phyloP scores from a whole-genome alignment of 2,329 filamentous ascomycete species.

The Emergomyces orientalis region DNA sequence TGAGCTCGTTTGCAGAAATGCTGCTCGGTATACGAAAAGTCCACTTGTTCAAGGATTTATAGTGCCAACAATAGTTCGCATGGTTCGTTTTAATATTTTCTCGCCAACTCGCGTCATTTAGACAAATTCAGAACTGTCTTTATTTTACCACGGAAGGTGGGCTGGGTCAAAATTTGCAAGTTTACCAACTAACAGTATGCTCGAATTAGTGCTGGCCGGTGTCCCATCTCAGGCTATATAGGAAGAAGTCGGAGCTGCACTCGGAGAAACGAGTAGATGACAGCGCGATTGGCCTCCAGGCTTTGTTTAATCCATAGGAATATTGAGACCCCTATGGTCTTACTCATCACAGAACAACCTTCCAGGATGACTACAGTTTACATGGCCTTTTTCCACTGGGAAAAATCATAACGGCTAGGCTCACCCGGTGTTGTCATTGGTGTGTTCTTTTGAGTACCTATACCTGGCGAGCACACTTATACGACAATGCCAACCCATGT shows the following conservation, averaged over 20 bases:
- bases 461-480: not conserved
- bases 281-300: too few relatives aligned
- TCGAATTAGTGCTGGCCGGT: not conserved
- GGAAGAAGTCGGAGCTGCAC: not conserved
- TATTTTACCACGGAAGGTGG: too few relatives aligned
- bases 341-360: not conserved
- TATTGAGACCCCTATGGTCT: not conserved
- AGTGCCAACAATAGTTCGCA: not conserved
- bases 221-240: not conserved
- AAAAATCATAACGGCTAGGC: too few relatives aligned
- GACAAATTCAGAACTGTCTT: not conserved
- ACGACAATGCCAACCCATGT: not conserved
- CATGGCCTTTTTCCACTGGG: not conserved
- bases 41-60: not conserved
- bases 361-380: not conserved
- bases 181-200: not conserved
- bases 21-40: too few relatives aligned
- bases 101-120: not conserved
- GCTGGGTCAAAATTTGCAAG: too few relatives aligned
- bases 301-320: not conserved
- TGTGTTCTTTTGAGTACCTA: not conserved
- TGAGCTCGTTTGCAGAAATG: too few relatives aligned
- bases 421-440: not conserved
- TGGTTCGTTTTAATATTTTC: not conserved
- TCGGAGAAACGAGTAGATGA: not conserved